Evolutionary conservation across 768 basidiomycete species (phyloP), one percentile per base, ranked within the genome.

Genomic region (Phylloporus arenicola): DNA sequence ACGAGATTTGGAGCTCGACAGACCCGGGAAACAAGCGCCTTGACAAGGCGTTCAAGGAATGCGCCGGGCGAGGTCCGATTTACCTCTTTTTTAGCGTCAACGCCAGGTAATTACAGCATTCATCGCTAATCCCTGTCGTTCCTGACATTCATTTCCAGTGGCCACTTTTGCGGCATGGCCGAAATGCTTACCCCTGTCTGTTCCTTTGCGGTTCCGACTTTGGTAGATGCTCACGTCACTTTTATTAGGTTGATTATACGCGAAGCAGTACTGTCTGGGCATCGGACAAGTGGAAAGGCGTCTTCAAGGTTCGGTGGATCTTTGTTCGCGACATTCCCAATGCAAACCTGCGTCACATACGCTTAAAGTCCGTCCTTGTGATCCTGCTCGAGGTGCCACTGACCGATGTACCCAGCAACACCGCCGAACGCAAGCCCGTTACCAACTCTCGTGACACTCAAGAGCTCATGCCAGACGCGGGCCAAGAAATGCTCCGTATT

Each of bases 11-110:
- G 94, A 92, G 91, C 53, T 95, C 92, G 9, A 96, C 94, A 0
- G 92, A 93, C 64, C 88, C 92, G 1, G 96, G 96, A 2, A 99
- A 99, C 65, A 96, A 98, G 72, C 78, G 96, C 31, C 82, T 99
- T 14, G 95, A 99, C 67, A 91, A 92, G 65, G 96, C 95, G 0
- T 98, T 96, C 79, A 90, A 92, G 64, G 96, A 98, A 66, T 88
- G 82, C n/a, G 82, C 81, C 10, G 88, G 88, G 25, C 77, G 91
- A 33, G 92, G 93, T 1, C 94, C 96, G 0, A 95, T 98, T 56
- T 99, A 98, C 68, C 78, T 99, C 6, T 97, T 98, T 74, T 99
- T 98, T 70, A 95, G 92, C 52, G 96, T 99, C 53, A 99, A 99
- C 64, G 92, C 88, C 3, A 88, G 83, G 82, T 81, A 45, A 53